Percentiles rank a stretch among this genome's conserved stretches.
Evolutionary conservation across 192 early-diverging fungal genomes (phyloP).

Genomic region (Gaertneriomyces sp.): DNA sequence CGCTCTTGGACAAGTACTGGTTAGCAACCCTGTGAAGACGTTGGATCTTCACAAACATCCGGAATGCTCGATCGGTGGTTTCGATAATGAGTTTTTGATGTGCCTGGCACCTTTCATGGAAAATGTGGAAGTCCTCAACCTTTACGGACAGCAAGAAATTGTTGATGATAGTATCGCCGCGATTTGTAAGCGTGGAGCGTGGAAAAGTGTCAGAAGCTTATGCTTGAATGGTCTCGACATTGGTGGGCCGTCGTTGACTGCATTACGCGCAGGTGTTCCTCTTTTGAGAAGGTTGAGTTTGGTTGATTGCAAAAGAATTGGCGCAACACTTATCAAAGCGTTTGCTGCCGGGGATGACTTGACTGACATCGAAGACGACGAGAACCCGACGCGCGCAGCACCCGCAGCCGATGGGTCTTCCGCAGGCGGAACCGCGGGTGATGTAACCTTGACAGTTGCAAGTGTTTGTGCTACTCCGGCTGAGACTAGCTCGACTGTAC

Average conservation of each 20-base stretch:
- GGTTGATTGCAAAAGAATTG: slow-evolving; percentile 27
- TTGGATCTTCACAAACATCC: slow-evolving; percentile 51
- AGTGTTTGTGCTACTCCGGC: too few relatives aligned
- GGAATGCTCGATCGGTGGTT: slow-evolving; percentile 35
- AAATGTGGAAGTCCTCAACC: slow-evolving; percentile 39
- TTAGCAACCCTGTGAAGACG: slow-evolving; percentile 28
- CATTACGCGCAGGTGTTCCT: slow-evolving; percentile 9
- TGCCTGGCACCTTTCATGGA: slow-evolving; percentile 9
- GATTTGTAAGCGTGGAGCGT: slow-evolving; percentile 2
- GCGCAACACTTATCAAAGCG: slow-evolving; percentile 13
- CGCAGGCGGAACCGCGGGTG: too few relatives aligned
- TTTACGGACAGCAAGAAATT: slow-evolving; percentile 42
- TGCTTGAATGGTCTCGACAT: slow-evolving; percentile 25
- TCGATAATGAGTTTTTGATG: slow-evolving; percentile 35
- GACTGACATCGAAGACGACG: too few relatives aligned
- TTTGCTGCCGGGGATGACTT: slow-evolving; percentile 7
- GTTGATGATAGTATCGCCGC: slow-evolving; percentile 11
- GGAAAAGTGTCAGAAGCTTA: slow-evolving; percentile 15
- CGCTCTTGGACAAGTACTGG: slow-evolving; percentile 27
- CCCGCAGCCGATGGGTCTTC: too few relatives aligned
- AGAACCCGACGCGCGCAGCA: too few relatives aligned
- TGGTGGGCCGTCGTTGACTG: slow-evolving; percentile 7
- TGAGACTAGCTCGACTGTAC: too few relatives aligned
- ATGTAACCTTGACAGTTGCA: too few relatives aligned
- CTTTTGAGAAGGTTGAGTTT: slow-evolving; percentile 22